phyloP scores from a whole-genome alignment of 371 early-diverging fungal species.

The Entomophthora muscae region DNA sequence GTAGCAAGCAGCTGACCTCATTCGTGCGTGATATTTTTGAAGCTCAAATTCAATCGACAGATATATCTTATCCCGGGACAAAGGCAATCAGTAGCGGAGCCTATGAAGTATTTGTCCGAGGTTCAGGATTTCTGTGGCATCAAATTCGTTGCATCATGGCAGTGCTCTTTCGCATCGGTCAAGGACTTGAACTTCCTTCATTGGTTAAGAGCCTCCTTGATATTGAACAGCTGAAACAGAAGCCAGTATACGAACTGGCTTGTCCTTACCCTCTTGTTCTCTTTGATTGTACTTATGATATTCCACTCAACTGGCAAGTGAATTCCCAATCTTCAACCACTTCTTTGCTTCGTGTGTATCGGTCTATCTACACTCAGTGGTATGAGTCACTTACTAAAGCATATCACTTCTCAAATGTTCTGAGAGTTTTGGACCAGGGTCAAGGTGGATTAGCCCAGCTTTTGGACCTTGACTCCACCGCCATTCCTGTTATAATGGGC shows the following conservation, averaged over 20 bases:
- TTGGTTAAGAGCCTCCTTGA: constrained; percentile 39
- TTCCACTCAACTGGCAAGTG: constrained; percentile 1
- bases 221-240: constrained; percentile 25
- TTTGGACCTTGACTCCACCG: not conserved
- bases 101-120: constrained; percentile 8
- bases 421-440: not conserved
- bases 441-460: not conserved
- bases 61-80: not conserved
- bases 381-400: constrained; percentile 5
- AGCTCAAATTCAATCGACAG: constrained; percentile 33
- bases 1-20: constrained; percentile 51
- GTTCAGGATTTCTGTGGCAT: constrained; percentile 80
- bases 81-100: constrained; percentile 3
- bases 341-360: constrained; percentile 3
- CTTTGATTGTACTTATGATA: constrained; percentile 69
- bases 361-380: constrained; percentile 6
- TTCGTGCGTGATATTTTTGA: constrained; percentile 52
- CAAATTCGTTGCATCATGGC: constrained; percentile 95
- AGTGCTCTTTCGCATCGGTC: constrained; percentile 69
- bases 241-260: constrained; percentile 72
- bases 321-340: not conserved
- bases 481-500: not conserved
- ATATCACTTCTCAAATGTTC: constrained; percentile 2
- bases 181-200: constrained; percentile 36
- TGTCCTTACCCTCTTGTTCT: constrained; percentile 71